A percentile compares a stretch with the other conserved stretches of the same genome.
Conservation (phyloP, 2,329 filamentous ascomycete species). For the Dothistroma septosporum region DNA sequence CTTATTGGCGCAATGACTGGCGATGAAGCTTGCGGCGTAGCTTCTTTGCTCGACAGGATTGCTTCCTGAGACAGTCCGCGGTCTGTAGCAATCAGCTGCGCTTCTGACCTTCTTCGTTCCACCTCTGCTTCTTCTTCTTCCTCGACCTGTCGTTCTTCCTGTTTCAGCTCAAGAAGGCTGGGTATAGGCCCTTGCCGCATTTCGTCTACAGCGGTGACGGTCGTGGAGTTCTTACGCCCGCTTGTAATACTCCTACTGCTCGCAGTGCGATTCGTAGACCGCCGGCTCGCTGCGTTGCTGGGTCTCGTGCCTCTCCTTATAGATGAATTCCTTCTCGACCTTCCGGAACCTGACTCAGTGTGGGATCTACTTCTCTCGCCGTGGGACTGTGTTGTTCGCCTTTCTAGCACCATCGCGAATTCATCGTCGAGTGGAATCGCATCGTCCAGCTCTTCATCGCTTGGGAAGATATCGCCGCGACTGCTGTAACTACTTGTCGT, state of each 20-base stretch:
- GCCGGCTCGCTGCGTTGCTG: slow-evolving; percentile 36
- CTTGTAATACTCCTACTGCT: slow-evolving; percentile 19
- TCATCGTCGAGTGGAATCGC: slow-evolving; percentile 90
- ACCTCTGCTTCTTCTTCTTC: slow-evolving; percentile 55
- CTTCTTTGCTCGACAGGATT: slow-evolving; percentile 27
- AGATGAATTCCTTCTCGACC: slow-evolving; percentile 37
- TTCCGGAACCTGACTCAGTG: slow-evolving; percentile 69
- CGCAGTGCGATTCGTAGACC: slow-evolving; percentile 25
- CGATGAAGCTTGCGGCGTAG: slow-evolving; percentile 15
- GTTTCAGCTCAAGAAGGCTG: slow-evolving; percentile 51
- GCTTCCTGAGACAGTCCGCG: slow-evolving; percentile 44
- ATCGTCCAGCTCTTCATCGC: slow-evolving; percentile 72
- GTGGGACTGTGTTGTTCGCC: slow-evolving; percentile 48
- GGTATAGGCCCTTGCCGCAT: slow-evolving; percentile 18
- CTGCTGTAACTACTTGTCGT: slow-evolving; percentile 85
- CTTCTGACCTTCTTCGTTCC: slow-evolving; percentile 51
- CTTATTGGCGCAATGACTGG: neutral
- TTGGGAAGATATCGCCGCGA: slow-evolving; percentile 84
- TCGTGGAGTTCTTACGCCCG: neutral
- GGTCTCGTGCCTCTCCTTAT: slow-evolving; percentile 36
- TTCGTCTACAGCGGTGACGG: neutral
- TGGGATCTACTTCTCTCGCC: slow-evolving; percentile 34
- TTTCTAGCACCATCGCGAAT: slow-evolving; percentile 77
- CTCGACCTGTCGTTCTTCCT: slow-evolving; percentile 54
- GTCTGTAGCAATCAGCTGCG: slow-evolving; percentile 52